Evolutionary conservation across 2,329 filamentous ascomycete genomes (phyloP), one percentile per base, ranked within the genome.

Genomic region (Aspergillus pseudotamarii): DNA sequence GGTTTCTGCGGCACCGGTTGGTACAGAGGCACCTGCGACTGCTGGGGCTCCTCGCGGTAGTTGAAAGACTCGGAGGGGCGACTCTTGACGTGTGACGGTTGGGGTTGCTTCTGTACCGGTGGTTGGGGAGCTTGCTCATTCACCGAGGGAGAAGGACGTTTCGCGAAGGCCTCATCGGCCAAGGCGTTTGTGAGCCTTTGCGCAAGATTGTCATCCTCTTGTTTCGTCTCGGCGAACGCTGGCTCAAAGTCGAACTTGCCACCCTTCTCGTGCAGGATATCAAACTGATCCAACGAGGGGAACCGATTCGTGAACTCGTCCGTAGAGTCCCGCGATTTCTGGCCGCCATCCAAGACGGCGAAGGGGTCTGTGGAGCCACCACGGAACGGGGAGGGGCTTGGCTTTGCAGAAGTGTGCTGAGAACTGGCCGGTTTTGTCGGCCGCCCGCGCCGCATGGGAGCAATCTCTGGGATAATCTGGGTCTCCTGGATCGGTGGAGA

Each of bases 251-350:
- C 89, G 71, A 97, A 97, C 64, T 92, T 94, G 64, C 87, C 81
- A 3, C 91, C 91, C 65, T 91, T 87, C 66, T 98, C 93, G 69
- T 96, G 93, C 51, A 97, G 81, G 21, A 99, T 82, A 3, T 94
- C 90, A 73, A 99, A 99, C 69, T 98, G 92, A 72, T 98, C 94
- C 28, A 99, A 83, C 6, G 92, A 94, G 0, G 95, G 95, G 69
- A 97, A 99, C 58, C 91, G 87, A 32, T 88, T 85, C 0, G 94
- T 93, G 30, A 97, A 82, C 72, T 98, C 94, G 69, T 98, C 95
- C 2, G 84, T 82, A 26, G 72, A 68, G 53, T 86, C 84, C 9
- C 81, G 81, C 28, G 80, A 71, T 68, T 82, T 68, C 66, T 79
- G 77, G 61, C 56, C 89, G 2, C 90, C 86, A 75, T 99, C 95